Evolutionary conservation across 108 stramenopile species (phyloP), one percentile per base, ranked within the genome.

Genomic region (Fistulifera solaris): DNA sequence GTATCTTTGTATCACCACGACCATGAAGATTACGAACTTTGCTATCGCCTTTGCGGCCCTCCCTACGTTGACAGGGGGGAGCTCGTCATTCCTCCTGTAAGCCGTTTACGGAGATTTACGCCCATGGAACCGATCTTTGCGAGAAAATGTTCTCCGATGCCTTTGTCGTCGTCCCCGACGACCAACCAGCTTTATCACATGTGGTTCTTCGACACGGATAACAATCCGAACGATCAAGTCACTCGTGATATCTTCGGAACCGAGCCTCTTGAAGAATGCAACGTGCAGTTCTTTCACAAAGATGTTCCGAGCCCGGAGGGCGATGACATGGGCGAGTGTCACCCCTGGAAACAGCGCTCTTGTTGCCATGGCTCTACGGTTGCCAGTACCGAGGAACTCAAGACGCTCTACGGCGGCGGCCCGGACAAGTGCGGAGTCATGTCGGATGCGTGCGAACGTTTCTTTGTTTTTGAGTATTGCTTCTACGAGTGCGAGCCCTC

Each of bases 191-290:
- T 10, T 11, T 56, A 56, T 39, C 39, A 21, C 38, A 56, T 56
- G 55, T 56, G 55, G 55, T 56, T 56, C 53, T 56, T 56, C 19
- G 55, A 56, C 11, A 19, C 19, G 14, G 55, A 56, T 18, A 40
- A n/a, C 41, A 56, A 56, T 27, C 55, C 55, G 14, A 56, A 56
- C 40, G 40, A 56, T 21, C 39, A n/a, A 1, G 0, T 56, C 40
- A 56, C 55, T 15, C 15, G 17, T 1, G 16, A 6, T 0, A 19
- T 56, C 18, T 41, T 41, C 40, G 38, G 38, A 14, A 1, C 51
- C 11, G 27, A 18, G 8, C 51, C 51, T 28, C 6, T 35, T 35
- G 55, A 56, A 3, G 25, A 40, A 25, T 56, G 55, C 15, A 21
- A 40, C 21, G 15, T 56, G 12, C 19, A 56, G 19, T 56, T 40